Evolutionary conservation across 495 filamentous ascomycete genomes (phyloP), one percentile per base, ranked within the genome.

Genomic region (Penicillium argentinense): DNA sequence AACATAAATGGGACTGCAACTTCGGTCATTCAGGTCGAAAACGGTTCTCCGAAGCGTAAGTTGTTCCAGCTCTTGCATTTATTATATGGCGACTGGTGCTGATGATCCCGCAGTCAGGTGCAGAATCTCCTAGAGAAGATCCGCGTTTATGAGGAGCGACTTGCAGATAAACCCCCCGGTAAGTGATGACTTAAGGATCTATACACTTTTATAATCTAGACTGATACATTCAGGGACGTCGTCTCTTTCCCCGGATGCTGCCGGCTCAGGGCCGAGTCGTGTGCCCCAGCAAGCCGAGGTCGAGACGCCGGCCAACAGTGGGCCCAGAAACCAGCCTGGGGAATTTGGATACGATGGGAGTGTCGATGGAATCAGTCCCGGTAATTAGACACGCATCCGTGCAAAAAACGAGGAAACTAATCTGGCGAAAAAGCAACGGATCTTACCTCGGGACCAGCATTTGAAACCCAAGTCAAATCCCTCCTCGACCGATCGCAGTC

Each of bases 401-500:
- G n/a, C n/a, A n/a, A n/a, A n/a, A n/a, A n/a, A n/a, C n/a, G n/a
- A n/a, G n/a, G n/a, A n/a, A n/a, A n/a, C n/a, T n/a, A n/a, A n/a
- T n/a, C 43, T 34, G 18, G 12, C 27, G 9, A 5, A 40, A 22
- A n/a, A 56, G 53, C 53, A 27, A 56, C 57, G 17, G 53, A 60
- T 24, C 32, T 56, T n/a, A 47, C 57, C 23, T 56, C 57, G 0
- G 53, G 57, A 1, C 57, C 57, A 18, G 53, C 57, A 38, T 60
- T 60, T n/a, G 57, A 56, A 41, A 50, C 57, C 29, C 57, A 60
- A 36, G 57, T 53, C 3, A 50, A 33, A 42, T 60, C 53, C 11
- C 39, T 60, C 11, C 49, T 60, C 6, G 37, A 56, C 24, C 41
- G 27, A 21, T 50, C 45, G 3, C 23, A 24, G 9, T 2, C 11